Conservation (phyloP, 768 basidiomycete genomes). For the Daedaleopsis sinensis region DNA sequence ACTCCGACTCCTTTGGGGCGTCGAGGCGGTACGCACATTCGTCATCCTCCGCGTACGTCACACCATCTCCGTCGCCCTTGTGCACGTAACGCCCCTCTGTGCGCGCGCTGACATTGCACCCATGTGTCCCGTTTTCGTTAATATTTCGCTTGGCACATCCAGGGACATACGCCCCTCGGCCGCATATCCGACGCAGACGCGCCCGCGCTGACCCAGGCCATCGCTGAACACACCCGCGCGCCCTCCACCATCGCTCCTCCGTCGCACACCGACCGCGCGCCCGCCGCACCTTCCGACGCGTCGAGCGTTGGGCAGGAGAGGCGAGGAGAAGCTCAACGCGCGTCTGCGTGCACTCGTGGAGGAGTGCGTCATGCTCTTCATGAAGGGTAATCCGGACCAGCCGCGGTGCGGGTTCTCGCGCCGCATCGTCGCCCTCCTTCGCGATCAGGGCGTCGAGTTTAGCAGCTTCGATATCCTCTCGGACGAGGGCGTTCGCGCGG, state of each 20-base stretch:
- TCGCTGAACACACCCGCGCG: conserved; percentile 57
- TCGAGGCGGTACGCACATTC: conserved; percentile 87
- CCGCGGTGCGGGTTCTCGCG: conserved; percentile 69
- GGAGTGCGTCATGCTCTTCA: conserved; percentile 60
- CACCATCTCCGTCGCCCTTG: not conserved
- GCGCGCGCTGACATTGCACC: no score
- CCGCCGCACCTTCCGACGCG: conserved; percentile 31
- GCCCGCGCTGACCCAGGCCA: conserved; percentile 54
- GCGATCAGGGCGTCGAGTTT: conserved; percentile 52
- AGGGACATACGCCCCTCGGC: conserved; percentile 89
- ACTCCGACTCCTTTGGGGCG: no score
- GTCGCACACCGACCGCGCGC: conserved; percentile 50
- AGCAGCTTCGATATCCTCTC: conserved; percentile 59
- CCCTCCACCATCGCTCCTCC: conserved; percentile 39
- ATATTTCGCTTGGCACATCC: conserved; percentile 10
- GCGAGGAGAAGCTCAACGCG: conserved; percentile 63
- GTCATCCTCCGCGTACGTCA: conserved; percentile 73
- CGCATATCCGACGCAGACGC: conserved; percentile 85
- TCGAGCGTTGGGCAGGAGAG: conserved; percentile 42
- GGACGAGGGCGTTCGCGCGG: conserved; percentile 59
- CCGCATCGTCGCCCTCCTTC: conserved; percentile 54
- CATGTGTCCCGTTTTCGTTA: not conserved
- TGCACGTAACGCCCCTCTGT: no score
- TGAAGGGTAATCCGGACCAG: conserved; percentile 62
- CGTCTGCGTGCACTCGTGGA: conserved; percentile 77